These are phyloP conservation scores for Lotus japonicus DNA, from an alignment of 306 rosid genomes.

Conservation along the genomic window DNA sequence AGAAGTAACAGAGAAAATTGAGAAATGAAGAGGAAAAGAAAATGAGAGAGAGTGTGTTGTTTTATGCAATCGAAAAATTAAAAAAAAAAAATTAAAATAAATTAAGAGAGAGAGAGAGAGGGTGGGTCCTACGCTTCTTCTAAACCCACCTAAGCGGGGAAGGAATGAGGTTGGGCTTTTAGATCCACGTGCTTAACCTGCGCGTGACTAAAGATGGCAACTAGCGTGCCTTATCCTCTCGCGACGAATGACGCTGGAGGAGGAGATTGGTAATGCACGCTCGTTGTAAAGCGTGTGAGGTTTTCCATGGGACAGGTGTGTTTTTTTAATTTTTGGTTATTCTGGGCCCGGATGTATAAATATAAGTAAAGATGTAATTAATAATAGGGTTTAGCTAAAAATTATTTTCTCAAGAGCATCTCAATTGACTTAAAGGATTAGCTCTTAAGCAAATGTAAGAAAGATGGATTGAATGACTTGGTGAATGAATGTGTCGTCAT, in stretches of 20 bases:
- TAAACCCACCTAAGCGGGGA: conserved; percentile 30
- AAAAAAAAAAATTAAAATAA: not conserved
- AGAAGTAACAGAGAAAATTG: conserved; percentile 6
- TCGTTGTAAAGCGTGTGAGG: not conserved
- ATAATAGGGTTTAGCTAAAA: too few species aligned
- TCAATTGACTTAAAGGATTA: too few species aligned
- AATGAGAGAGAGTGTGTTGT: not conserved
- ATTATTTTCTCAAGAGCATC: too few species aligned
- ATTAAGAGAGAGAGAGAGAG: not conserved
- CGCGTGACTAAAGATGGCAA: conserved; percentile 20
- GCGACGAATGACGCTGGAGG: not conserved
- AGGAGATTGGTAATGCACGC: not conserved
- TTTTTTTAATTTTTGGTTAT: not conserved
- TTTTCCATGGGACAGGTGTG: not conserved
- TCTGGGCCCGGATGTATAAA: too few species aligned
- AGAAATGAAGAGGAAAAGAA: not conserved
- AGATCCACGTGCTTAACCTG: conserved; percentile 27
- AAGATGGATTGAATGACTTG: too few species aligned
- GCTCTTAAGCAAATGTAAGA: too few species aligned
- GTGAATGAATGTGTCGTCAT: too few species aligned
- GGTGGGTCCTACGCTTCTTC: not conserved
- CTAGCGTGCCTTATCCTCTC: not conserved
- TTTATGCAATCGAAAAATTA: not conserved
- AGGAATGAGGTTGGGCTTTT: conserved; percentile 36
- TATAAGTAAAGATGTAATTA: too few species aligned